Evolutionary conservation across 768 basidiomycete species (phyloP).

Genomic region (Boletus sp.): DNA sequence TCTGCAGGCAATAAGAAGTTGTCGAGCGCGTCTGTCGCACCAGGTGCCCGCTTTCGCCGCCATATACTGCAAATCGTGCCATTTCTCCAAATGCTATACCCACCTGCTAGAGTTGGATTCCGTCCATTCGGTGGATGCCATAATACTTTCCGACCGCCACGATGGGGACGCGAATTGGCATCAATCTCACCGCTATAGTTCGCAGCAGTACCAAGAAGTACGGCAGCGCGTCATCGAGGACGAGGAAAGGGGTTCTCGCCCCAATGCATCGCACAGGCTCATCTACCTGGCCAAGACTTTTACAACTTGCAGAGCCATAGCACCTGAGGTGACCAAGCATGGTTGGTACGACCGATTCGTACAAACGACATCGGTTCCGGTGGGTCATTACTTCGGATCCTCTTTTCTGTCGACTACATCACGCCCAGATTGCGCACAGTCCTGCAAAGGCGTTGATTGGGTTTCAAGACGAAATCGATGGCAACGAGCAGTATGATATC

Average conservation of each 20-base stretch:
- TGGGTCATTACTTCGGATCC: conserved; percentile 6
- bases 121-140: conserved; percentile 36
- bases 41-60: conserved; percentile 12
- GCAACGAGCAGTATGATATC: conserved; percentile 3
- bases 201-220: conserved; percentile 14
- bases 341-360: conserved; percentile 62
- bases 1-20: conserved; percentile 17
- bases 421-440: conserved; percentile 17
- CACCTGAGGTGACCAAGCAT: conserved; percentile 33
- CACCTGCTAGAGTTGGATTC: conserved; percentile 35
- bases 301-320: conserved; percentile 45
- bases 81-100: conserved; percentile 33
- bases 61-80: conserved; percentile 38
- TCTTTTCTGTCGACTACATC: neutral
- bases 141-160: conserved; percentile 21
- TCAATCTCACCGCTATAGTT: conserved; percentile 24
- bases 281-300: conserved; percentile 48
- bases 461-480: conserved; percentile 7
- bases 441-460: conserved; percentile 11
- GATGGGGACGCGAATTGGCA: conserved; percentile 35
- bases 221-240: conserved; percentile 21
- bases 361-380: conserved; percentile 21
- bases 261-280: conserved; percentile 37
- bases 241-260: conserved; percentile 36
- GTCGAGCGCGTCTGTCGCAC: conserved; percentile 21